Conservation (phyloP, 257 asterid species). For the Solanum sitiens region DNA sequence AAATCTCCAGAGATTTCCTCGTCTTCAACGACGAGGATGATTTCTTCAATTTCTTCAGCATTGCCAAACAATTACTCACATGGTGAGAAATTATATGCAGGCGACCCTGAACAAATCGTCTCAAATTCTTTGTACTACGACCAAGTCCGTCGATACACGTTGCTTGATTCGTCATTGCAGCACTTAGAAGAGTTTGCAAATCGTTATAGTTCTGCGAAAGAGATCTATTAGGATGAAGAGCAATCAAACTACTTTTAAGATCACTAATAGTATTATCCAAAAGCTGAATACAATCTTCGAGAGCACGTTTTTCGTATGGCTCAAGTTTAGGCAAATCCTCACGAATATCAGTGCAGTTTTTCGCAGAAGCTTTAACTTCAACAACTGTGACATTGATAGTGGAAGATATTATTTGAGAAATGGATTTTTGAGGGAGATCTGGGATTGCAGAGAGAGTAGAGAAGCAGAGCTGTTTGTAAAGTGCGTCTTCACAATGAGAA, state of each 20-base stretch:
- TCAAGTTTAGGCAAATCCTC: slow-evolving; percentile 35
- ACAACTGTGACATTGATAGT: slow-evolving; percentile 53
- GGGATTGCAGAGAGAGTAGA: slow-evolving; percentile 55
- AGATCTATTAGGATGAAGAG: slow-evolving; percentile 22
- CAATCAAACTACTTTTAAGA: slow-evolving; percentile 28
- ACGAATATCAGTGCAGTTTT: slow-evolving; percentile 48
- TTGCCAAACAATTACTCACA: slow-evolving; percentile 72
- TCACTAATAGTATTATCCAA: slow-evolving; percentile 42
- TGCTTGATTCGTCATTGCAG: slow-evolving; percentile 83
- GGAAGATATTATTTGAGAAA: slow-evolving; percentile 58
- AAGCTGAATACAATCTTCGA: slow-evolving; percentile 75
- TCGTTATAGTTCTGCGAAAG: slow-evolving; percentile 36
- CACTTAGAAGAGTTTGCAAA: slow-evolving; percentile 72
- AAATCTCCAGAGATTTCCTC: slow-evolving; percentile 5
- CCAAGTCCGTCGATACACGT: slow-evolving; percentile 96
- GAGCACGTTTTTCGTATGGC: slow-evolving; percentile 50
- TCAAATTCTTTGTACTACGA: slow-evolving; percentile 37
- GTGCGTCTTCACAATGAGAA: slow-evolving; percentile 55
- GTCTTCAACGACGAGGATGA: not conserved
- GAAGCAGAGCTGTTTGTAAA: slow-evolving; percentile 61
- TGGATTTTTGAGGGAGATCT: slow-evolving; percentile 49
- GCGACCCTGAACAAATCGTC: slow-evolving; percentile 40
- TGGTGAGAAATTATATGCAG: slow-evolving; percentile 54
- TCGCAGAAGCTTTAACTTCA: slow-evolving; percentile 41
- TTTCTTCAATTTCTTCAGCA: slow-evolving; percentile 53